Evolutionary conservation across 2,329 filamentous ascomycete genomes (phyloP).

Genomic region (Phialocephala sp.): DNA sequence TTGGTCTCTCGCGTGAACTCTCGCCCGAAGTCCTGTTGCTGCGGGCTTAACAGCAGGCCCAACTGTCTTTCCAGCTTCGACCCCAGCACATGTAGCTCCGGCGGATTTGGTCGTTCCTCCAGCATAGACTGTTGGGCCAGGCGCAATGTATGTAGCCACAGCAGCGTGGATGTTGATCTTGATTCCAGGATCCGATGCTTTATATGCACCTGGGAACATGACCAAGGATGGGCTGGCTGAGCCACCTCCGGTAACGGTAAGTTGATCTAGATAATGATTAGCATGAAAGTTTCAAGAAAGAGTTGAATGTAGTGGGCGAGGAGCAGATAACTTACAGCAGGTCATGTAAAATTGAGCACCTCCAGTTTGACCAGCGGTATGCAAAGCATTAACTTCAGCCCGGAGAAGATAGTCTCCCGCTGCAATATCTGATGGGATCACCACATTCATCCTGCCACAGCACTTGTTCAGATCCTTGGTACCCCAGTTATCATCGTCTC

Average conservation of each 20-base stretch:
- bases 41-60: neutral
- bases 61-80: slow-evolving; percentile 13
- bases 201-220: slow-evolving; percentile 54
- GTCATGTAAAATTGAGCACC: slow-evolving; percentile 47
- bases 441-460: slow-evolving; percentile 54
- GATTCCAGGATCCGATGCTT: slow-evolving; percentile 53
- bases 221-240: slow-evolving; percentile 49
- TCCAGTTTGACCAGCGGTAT: slow-evolving; percentile 51
- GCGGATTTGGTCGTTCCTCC: slow-evolving; percentile 26
- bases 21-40: neutral
- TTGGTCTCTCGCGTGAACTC: too few species aligned
- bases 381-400: slow-evolving; percentile 58
- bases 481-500: slow-evolving; percentile 18
- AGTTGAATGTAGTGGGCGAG: neutral
- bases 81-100: slow-evolving; percentile 25
- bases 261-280: slow-evolving; percentile 42
- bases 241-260: slow-evolving; percentile 52
- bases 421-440: slow-evolving; percentile 55
- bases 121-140: slow-evolving; percentile 41
- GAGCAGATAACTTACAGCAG: slow-evolving; percentile 33
- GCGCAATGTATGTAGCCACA: slow-evolving; percentile 39
- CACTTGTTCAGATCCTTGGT: slow-evolving; percentile 41
- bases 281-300: neutral
- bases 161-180: slow-evolving; percentile 50
- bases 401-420: slow-evolving; percentile 60